A percentile compares a stretch with the other conserved stretches of the same genome.
These are phyloP conservation scores for Protomyces inouyei DNA, from an alignment of 1,139 yeast genomes.

Conservation along the genomic window DNA sequence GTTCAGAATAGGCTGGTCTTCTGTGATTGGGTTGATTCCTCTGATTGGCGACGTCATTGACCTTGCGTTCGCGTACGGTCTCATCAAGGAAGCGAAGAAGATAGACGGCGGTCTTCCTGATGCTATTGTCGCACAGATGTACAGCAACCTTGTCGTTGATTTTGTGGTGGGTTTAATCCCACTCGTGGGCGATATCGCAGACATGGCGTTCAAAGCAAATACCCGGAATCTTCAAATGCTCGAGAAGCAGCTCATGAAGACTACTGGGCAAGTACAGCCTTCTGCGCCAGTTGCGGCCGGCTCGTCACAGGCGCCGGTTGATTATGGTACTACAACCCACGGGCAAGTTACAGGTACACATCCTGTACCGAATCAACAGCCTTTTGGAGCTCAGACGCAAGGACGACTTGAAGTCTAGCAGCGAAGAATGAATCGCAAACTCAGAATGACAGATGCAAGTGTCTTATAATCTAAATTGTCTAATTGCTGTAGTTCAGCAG, in stretches of 20 bases:
- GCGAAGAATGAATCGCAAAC: neutral
- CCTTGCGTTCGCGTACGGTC: slow-evolving; percentile 47
- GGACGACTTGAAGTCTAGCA: neutral
- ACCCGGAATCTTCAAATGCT: slow-evolving; percentile 63
- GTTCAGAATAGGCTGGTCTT: slow-evolving; percentile 52
- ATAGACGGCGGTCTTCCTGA: slow-evolving; percentile 51
- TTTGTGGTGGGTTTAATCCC: slow-evolving; percentile 69
- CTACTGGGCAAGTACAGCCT: slow-evolving; percentile 3
- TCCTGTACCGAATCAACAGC: neutral
- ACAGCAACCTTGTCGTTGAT: slow-evolving; percentile 61
- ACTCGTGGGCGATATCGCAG: slow-evolving; percentile 60
- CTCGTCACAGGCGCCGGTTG: neutral
- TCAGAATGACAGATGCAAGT: neutral
- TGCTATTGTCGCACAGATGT: slow-evolving; percentile 49
- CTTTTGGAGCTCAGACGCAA: neutral
- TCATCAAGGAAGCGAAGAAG: slow-evolving; percentile 50
- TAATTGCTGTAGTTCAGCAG: slow-evolving; percentile 5
- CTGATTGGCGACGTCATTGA: slow-evolving; percentile 56
- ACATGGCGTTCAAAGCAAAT: slow-evolving; percentile 58
- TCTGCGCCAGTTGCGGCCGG: neutral
- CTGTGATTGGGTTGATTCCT: slow-evolving; percentile 70
- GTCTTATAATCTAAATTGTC: neutral
- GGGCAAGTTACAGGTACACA: neutral
- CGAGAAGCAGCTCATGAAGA: slow-evolving; percentile 48
- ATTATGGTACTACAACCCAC: neutral